These are phyloP conservation scores for Lanmaoa rubissima DNA, from an alignment of 768 basidiomycete species.

Conservation along the genomic window DNA sequence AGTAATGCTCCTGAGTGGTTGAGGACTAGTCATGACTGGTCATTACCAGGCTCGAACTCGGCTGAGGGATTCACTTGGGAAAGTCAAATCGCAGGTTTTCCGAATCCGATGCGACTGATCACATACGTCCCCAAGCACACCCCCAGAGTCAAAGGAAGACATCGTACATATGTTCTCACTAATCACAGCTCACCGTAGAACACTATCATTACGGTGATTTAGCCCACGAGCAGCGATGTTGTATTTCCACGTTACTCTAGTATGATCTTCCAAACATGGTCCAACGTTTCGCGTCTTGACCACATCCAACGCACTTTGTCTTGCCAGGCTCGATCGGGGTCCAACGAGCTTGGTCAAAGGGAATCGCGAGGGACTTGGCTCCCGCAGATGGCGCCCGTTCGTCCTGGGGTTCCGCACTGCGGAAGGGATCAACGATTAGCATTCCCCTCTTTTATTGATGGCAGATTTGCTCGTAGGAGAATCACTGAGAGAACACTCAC, in stretches of 20 bases:
- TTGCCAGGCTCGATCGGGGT: slow-evolving; percentile 75
- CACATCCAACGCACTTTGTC: slow-evolving; percentile 90
- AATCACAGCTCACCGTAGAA: neutral
- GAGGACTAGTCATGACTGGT: too few relatives aligned
- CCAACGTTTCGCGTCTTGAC: slow-evolving; percentile 88
- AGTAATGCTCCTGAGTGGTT: too few relatives aligned
- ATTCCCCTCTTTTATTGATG: neutral
- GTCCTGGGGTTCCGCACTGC: slow-evolving; percentile 82
- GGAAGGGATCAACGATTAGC: slow-evolving; percentile 5
- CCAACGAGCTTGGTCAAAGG: slow-evolving; percentile 88
- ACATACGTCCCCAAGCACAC: neutral
- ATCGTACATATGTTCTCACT: neutral
- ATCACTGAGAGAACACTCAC: slow-evolving; percentile 40
- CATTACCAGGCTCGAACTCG: too few relatives aligned
- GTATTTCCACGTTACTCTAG: slow-evolving; percentile 33
- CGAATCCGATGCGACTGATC: neutral
- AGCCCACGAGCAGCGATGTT: neutral
- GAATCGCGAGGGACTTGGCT: slow-evolving; percentile 95
- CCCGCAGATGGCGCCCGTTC: slow-evolving; percentile 96
- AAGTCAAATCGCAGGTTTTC: neutral
- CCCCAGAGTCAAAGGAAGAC: neutral
- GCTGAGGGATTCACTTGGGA: too few relatives aligned
- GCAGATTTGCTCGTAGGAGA: neutral
- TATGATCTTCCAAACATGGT: slow-evolving; percentile 94
- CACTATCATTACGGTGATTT: too few relatives aligned